A percentile compares a stretch with the other conserved stretches of the same genome.
These are phyloP conservation scores for Talaromyces sp. DNA, from an alignment of 2,329 filamentous ascomycete genomes.

Conservation along the genomic window DNA sequence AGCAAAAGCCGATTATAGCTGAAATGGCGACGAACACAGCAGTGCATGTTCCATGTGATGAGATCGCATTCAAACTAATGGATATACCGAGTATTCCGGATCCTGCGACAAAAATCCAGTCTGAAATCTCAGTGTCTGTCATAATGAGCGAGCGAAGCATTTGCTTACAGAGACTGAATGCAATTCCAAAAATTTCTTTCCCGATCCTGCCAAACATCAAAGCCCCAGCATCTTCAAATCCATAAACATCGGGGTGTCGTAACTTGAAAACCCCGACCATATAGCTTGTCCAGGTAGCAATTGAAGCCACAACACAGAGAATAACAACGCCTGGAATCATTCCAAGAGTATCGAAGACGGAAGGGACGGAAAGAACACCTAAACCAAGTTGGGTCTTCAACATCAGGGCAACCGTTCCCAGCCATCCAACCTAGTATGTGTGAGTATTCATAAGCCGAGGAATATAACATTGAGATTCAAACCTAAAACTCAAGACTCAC, in stretches of 20 bases:
- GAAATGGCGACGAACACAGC: slow-evolving; percentile 28
- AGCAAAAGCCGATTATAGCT: slow-evolving; percentile 19
- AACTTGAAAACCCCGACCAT: slow-evolving; percentile 10
- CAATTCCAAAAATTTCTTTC: slow-evolving; percentile 1
- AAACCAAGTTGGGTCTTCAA: slow-evolving; percentile 7
- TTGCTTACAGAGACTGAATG: slow-evolving; percentile 2
- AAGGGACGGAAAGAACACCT: slow-evolving; percentile 7
- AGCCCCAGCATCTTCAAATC: slow-evolving; percentile 7
- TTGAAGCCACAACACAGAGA: slow-evolving; percentile 4
- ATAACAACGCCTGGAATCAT: slow-evolving; percentile 4
- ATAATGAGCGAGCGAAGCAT: no score
- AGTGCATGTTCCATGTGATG: slow-evolving; percentile 35
- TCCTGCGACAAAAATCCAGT: slow-evolving; percentile 38
- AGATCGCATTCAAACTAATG: slow-evolving; percentile 44
- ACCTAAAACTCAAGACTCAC: neutral
- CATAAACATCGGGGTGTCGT: slow-evolving; percentile 5
- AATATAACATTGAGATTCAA: neutral
- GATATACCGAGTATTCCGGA: slow-evolving; percentile 48
- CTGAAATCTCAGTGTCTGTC: no score
- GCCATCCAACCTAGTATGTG: slow-evolving; percentile 4
- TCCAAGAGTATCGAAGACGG: slow-evolving; percentile 7
- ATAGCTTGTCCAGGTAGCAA: slow-evolving; percentile 10
- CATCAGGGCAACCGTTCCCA: slow-evolving; percentile 9
- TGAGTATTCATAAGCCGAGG: no score
- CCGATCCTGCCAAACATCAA: slow-evolving; percentile 5